Base-by-base conservation (phyloP, 208 protist genomes). In the Trypanosoma scelopori region DNA sequence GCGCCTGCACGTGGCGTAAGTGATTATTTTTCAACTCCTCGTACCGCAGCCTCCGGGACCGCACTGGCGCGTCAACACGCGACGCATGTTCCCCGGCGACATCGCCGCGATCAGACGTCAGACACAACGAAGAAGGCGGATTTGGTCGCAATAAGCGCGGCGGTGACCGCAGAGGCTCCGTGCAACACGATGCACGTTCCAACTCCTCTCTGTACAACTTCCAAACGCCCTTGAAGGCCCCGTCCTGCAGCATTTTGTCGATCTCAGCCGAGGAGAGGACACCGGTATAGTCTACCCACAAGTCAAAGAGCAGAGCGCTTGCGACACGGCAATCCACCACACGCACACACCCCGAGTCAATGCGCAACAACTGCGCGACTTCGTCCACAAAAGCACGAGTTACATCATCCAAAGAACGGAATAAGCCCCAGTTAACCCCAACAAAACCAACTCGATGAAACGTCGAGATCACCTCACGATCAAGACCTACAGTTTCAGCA, bases 391-490 rank as follows among this genome's bases (percentile, higher is more conserved):
- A 91, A 2, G 67, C 76, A 18, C 57, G 52, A 43, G 43, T 73
- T 55, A 91, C 79, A 50, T 50, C 55, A 12, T 80, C 66, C 7
- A 65, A 57, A n/a, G 69, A 45, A 3, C 76, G 47, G n/a, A 85
- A 58, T 0, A 66, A 42, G 9, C 63, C 41, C 85, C 85, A 87
- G 48, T 86, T 76, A 30, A 69, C 60, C 22, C 85, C 85, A 3
- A 87, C 76, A 55, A 91, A 91, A 22, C 85, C 85, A 2, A 91
- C 76, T 42, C 85, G 85, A 41, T 91, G 85, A 56, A 86, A 85
- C 6, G 81, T 86, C 9, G 71, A 84, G 7, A 55, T 53, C 6
- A 48, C 60, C n/a, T 61, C 55, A 28, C 47, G 42, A 30, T 48
- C 41, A 48, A 30, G 35, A 41, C 43, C 43, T 4, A 30, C 39